Percentiles rank a stretch among this genome's conserved stretches.
Conservation (phyloP, 2,329 filamentous ascomycete species). For the Diaporthe batatas region DNA sequence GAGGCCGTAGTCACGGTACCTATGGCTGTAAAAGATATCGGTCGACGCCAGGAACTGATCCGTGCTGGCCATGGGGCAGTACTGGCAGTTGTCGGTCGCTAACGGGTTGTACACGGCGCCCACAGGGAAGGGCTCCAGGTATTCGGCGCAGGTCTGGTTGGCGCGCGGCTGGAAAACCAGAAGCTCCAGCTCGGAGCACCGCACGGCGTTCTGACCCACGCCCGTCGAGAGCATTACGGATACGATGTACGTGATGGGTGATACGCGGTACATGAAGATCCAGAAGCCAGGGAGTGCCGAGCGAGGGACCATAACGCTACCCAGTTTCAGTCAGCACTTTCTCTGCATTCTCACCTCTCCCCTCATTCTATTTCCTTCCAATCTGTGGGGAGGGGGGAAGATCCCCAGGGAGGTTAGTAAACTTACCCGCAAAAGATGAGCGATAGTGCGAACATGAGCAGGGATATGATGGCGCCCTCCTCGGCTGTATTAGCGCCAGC, state of each 20-base stretch:
- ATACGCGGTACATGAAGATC: slow-evolving; percentile 79
- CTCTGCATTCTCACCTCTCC: no score
- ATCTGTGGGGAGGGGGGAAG: no score
- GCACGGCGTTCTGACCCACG: slow-evolving; percentile 70
- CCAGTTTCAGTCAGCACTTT: not conserved
- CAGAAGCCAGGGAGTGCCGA: slow-evolving; percentile 73
- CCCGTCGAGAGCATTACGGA: slow-evolving; percentile 74
- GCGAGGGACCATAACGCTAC: slow-evolving; percentile 22
- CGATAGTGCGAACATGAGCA: slow-evolving; percentile 73
- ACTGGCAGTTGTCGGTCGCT: slow-evolving; percentile 47
- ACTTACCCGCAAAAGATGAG: slow-evolving; percentile 77
- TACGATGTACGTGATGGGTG: slow-evolving; percentile 81
- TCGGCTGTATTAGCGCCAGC: slow-evolving; percentile 75
- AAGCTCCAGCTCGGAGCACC: slow-evolving; percentile 75
- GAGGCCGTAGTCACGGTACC: slow-evolving; percentile 68
- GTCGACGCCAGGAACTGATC: slow-evolving; percentile 53
- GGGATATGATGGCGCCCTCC: slow-evolving; percentile 75
- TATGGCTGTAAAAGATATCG: slow-evolving; percentile 58
- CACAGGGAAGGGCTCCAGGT: slow-evolving; percentile 63
- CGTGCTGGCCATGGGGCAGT: slow-evolving; percentile 48
- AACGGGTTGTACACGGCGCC: slow-evolving; percentile 56
- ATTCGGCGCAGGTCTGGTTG: slow-evolving; percentile 67
- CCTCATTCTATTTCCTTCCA: not conserved
- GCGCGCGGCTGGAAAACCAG: slow-evolving; percentile 70
- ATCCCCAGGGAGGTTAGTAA: slow-evolving; percentile 59